Percentiles rank a stretch among this genome's conserved stretches.
These are phyloP conservation scores for Scleromitrula shiraiana DNA, from an alignment of 2,329 filamentous ascomycete genomes.

Conservation along the genomic window DNA sequence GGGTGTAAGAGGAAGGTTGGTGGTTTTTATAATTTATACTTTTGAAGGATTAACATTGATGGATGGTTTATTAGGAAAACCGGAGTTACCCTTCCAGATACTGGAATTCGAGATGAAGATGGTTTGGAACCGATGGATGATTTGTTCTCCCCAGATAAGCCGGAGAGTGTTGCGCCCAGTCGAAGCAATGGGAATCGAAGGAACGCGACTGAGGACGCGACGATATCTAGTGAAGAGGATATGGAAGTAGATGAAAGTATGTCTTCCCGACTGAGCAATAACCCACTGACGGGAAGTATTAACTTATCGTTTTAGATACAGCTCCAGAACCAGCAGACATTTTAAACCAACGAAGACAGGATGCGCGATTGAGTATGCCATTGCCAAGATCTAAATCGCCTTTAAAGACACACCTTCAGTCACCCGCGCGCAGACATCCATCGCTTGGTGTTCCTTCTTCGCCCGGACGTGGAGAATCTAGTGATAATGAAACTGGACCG, in stretches of 20 bases:
- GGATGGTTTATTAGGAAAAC: slow-evolving; percentile 62
- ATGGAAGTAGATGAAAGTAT: slow-evolving; percentile 59
- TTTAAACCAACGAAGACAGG: slow-evolving; percentile 32
- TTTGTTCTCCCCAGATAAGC: slow-evolving; percentile 76
- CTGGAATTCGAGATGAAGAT: slow-evolving; percentile 76
- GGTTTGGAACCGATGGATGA: slow-evolving; percentile 83
- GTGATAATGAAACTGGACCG: slow-evolving; percentile 18
- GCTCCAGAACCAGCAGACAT: slow-evolving; percentile 40
- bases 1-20: slow-evolving; percentile 43
- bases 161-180: slow-evolving; percentile 10
- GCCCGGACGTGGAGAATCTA: slow-evolving; percentile 24
- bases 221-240: slow-evolving; percentile 44
- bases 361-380: slow-evolving; percentile 23
- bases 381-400: slow-evolving; percentile 30
- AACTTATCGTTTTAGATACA: slow-evolving; percentile 33
- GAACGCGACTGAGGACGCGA: slow-evolving; percentile 31
- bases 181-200: slow-evolving; percentile 11
- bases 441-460: slow-evolving; percentile 27
- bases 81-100: slow-evolving; percentile 71
- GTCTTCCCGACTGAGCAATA: slow-evolving; percentile 8
- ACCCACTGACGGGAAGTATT: slow-evolving; percentile 8
- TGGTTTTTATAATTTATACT: background rate
- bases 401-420: slow-evolving; percentile 29
- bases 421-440: slow-evolving; percentile 29
- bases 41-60: slow-evolving; percentile 11